These are phyloP conservation scores for Aspergillus alliaceus DNA, from an alignment of 2,329 filamentous ascomycete genomes.

Conservation along the genomic window DNA sequence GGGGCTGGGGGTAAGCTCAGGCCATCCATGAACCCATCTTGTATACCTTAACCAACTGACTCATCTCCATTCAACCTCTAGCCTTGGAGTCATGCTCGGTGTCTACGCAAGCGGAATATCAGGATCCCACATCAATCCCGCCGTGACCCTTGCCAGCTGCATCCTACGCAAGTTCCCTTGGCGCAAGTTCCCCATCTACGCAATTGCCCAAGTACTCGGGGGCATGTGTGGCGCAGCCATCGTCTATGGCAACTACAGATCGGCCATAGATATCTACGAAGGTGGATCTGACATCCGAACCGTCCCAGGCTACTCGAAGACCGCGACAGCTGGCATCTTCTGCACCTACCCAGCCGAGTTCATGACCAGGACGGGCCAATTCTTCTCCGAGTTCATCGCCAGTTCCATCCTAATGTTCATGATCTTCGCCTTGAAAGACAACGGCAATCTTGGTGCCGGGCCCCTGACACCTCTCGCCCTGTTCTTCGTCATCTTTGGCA, in stretches of 20 bases:
- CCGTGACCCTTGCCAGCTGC: slow-evolving; percentile 70
- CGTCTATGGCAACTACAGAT: slow-evolving; percentile 64
- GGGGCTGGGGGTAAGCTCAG: slow-evolving; percentile 48
- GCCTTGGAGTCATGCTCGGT: slow-evolving; percentile 67
- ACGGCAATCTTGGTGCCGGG: slow-evolving; percentile 53
- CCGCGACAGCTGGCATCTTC: slow-evolving; percentile 68
- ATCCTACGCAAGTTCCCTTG: slow-evolving; percentile 68
- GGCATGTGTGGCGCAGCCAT: slow-evolving; percentile 63
- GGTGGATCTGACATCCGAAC: slow-evolving; percentile 60
- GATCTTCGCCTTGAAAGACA: slow-evolving; percentile 65
- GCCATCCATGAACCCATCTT: slow-evolving; percentile 7
- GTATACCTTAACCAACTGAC: slow-evolving; percentile 5
- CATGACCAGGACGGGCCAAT: slow-evolving; percentile 65
- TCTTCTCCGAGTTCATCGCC: slow-evolving; percentile 71
- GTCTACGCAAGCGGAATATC: slow-evolving; percentile 61
- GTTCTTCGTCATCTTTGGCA: slow-evolving; percentile 72
- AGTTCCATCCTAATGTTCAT: slow-evolving; percentile 68
- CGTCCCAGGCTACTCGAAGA: slow-evolving; percentile 56
- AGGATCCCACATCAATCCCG: slow-evolving; percentile 68
- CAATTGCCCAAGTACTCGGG: slow-evolving; percentile 65
- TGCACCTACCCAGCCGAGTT: slow-evolving; percentile 66
- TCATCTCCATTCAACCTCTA: slow-evolving; percentile 21
- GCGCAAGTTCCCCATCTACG: slow-evolving; percentile 69
- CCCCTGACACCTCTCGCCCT: slow-evolving; percentile 60
- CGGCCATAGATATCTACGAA: slow-evolving; percentile 65